Evolutionary conservation across 2,329 filamentous ascomycete species (phyloP).

Genomic region (Aspergillus pseudoterreus): DNA sequence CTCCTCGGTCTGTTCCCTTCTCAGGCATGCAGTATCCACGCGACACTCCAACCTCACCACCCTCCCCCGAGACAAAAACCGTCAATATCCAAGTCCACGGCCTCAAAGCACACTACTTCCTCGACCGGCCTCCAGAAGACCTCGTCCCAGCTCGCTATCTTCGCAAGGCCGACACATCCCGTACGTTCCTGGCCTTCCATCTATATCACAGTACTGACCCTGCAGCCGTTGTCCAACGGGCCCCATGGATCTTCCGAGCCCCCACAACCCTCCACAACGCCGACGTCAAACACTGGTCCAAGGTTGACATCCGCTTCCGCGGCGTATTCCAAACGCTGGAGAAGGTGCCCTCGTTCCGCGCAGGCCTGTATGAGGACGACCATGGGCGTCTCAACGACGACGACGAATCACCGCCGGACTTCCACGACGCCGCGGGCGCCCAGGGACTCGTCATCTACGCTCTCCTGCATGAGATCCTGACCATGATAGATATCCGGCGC

Average conservation of each 20-base stretch:
- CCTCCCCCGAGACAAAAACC: not conserved
- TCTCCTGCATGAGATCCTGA: slow-evolving; percentile 21
- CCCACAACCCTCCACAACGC: slow-evolving; percentile 15
- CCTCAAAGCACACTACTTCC: slow-evolving; percentile 19
- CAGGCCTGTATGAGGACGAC: slow-evolving; percentile 16
- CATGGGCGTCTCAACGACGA: slow-evolving; percentile 3
- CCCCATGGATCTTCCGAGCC: slow-evolving; percentile 22
- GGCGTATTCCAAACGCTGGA: slow-evolving; percentile 21
- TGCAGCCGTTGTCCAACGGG: slow-evolving; percentile 15
- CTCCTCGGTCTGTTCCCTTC: not conserved
- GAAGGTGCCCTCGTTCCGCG: slow-evolving; percentile 18
- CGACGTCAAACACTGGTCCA: slow-evolving; percentile 19
- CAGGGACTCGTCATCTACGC: slow-evolving; percentile 24
- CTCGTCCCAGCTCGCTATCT: slow-evolving; percentile 20
- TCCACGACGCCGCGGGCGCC: slow-evolving; percentile 7
- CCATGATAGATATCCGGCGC: slow-evolving; percentile 13
- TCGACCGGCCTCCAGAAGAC: slow-evolving; percentile 17
- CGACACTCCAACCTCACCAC: not conserved
- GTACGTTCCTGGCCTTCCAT: slow-evolving; percentile 11
- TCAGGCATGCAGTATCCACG: not conserved
- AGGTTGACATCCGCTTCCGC: slow-evolving; percentile 19
- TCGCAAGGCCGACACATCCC: slow-evolving; percentile 13
- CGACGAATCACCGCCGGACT: not conserved
- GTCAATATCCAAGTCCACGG: slow-evolving; percentile 18
- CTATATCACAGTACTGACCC: not conserved